Percentiles rank a stretch among this genome's conserved stretches.
Conservation (phyloP, 164 flowering plant genomes). For the Pachysandra terminalis region DNA sequence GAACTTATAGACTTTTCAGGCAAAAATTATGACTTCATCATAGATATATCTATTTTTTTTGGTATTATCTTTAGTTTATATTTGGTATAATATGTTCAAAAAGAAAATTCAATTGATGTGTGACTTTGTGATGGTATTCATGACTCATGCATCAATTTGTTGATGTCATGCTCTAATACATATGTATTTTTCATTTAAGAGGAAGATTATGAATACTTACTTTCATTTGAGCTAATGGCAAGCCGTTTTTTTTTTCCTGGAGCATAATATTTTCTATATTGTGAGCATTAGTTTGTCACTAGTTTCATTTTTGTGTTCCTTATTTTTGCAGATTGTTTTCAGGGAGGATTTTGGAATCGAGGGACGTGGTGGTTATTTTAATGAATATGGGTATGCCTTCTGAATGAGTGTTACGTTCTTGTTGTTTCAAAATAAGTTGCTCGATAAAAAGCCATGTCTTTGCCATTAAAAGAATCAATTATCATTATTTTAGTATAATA, state of each 20-base stretch:
- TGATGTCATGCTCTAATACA: neutral
- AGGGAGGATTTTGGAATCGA: slow-evolving; percentile 84
- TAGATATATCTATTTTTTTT: neutral
- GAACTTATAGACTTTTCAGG: neutral
- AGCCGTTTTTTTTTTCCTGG: neutral
- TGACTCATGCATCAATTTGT: neutral
- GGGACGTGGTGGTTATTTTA: slow-evolving; percentile 82
- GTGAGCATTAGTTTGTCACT: neutral
- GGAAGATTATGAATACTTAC: neutral
- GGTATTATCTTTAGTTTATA: neutral
- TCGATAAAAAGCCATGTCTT: neutral
- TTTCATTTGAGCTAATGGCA: neutral
- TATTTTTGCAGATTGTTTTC: slow-evolving; percentile 54
- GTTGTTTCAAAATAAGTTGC: neutral
- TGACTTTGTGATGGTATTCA: neutral
- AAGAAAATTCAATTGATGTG: neutral
- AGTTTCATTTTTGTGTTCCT: neutral
- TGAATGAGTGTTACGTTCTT: neutral
- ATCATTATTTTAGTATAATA: too few relatives aligned
- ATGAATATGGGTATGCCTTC: slow-evolving; percentile 62
- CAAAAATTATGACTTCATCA: neutral
- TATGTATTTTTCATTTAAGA: neutral
- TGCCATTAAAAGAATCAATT: too few relatives aligned
- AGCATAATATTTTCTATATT: neutral
- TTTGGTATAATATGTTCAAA: neutral